phyloP scores from a whole-genome alignment of 441 rosid genomes.

The Pelargonium australe region DNA sequence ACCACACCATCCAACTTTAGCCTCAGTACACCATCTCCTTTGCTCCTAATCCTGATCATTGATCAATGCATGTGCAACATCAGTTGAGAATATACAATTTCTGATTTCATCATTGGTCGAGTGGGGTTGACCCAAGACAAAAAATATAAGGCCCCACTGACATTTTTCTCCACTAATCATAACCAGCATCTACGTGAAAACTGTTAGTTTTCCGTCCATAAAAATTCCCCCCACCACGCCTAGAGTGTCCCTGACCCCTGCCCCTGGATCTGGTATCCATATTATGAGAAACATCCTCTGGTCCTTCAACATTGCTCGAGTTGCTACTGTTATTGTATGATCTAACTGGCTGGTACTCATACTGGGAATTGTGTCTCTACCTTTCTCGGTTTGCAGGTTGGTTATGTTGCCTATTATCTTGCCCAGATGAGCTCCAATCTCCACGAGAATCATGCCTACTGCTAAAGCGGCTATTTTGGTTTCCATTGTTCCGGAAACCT shows the following conservation, averaged over 20 bases:
- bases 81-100: constrained; percentile 21
- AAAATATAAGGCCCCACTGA: no score
- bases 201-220: constrained; percentile 43
- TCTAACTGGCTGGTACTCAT: constrained; percentile 82
- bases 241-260: constrained; percentile 48
- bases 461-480: constrained; percentile 46
- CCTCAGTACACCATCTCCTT: constrained; percentile 21
- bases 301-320: constrained; percentile 38
- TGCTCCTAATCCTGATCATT: constrained; percentile 38
- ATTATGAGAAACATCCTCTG: constrained; percentile 47
- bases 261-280: constrained; percentile 54
- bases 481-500: constrained; percentile 49
- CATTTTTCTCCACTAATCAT: constrained; percentile 28
- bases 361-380: constrained; percentile 51
- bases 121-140: no score
- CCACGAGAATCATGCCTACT: constrained; percentile 59
- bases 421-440: constrained; percentile 60
- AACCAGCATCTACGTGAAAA: constrained; percentile 35
- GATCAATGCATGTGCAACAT: constrained; percentile 19
- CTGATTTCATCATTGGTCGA: constrained; percentile 16
- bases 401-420: constrained; percentile 48
- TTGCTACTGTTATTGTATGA: constrained; percentile 31
- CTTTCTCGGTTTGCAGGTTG: constrained; percentile 45
- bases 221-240: constrained; percentile 53
- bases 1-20: constrained; percentile 19